Evolutionary conservation across 108 stramenopile species (phyloP).

Genomic region (Conticribra guillardii): DNA sequence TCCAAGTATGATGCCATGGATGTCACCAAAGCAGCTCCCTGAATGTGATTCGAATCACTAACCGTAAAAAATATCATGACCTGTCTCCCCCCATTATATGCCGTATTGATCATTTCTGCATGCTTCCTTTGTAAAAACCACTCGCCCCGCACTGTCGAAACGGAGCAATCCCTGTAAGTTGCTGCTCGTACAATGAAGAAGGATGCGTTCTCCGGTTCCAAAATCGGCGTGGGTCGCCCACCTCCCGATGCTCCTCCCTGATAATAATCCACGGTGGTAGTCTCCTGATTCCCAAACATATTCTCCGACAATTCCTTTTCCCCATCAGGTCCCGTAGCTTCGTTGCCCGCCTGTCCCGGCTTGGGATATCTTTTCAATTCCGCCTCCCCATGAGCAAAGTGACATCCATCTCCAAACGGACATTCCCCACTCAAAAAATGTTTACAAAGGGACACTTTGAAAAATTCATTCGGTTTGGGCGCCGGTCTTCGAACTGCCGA

Average conservation of each 20-base stretch:
- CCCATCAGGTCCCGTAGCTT: constrained; percentile 40
- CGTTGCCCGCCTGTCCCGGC: constrained; percentile 26
- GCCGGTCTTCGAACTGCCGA: constrained; percentile 59
- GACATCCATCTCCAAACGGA: constrained; percentile 83
- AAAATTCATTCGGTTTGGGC: constrained; percentile 91
- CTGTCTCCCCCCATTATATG: constrained; percentile 65
- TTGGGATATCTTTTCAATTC: constrained; percentile 76
- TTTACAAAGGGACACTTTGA: constrained; percentile 88
- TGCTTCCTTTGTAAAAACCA: constrained; percentile 83
- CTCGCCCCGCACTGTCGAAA: constrained; percentile 69
- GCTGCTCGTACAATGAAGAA: constrained; percentile 81
- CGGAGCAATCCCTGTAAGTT: constrained; percentile 76
- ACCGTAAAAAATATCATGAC: constrained; percentile 90
- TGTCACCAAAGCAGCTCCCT: constrained; percentile 83
- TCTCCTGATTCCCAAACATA: constrained; percentile 79
- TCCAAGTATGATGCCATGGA: constrained; percentile 57
- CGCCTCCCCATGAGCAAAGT: constrained; percentile 88
- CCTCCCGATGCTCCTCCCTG: constrained; percentile 81
- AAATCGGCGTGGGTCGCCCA: constrained; percentile 83
- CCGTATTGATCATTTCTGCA: constrained; percentile 70
- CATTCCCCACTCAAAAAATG: constrained; percentile 89
- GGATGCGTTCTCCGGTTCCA: constrained; percentile 81
- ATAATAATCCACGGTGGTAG: constrained; percentile 82
- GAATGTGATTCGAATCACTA: constrained; percentile 80
- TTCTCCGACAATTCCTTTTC: constrained; percentile 67